Percentiles rank a stretch among this genome's conserved stretches.
phyloP scores from a whole-genome alignment of 2,329 filamentous ascomycete genomes.

The Mycosphaerella arachidis region DNA sequence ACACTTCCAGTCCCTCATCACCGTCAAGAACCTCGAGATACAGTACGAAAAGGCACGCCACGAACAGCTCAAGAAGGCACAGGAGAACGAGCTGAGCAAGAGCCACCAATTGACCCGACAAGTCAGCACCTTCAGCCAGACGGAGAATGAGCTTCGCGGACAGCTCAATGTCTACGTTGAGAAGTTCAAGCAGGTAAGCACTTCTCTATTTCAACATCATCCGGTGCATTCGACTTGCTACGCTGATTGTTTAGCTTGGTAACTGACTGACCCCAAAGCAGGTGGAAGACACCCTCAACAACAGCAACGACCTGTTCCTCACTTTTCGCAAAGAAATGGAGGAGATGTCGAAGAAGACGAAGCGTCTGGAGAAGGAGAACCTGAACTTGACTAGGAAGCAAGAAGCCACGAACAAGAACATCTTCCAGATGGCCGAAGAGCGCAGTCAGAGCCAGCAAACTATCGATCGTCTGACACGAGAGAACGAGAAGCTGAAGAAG shows the following conservation, averaged over 20 bases:
- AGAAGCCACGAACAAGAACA: constrained; percentile 88
- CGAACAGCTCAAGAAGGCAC: constrained; percentile 83
- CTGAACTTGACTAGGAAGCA: constrained; percentile 86
- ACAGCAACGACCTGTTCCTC: constrained; percentile 93
- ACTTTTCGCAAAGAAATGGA: constrained; percentile 99
- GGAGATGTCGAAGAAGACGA: constrained; percentile 99
- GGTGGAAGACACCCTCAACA: constrained; percentile 98
- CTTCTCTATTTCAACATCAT: constrained; percentile 1
- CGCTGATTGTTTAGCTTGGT: constrained; percentile 19
- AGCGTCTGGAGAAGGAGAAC: constrained; percentile 94
- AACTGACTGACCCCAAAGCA: constrained; percentile 51
- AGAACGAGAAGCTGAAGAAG: constrained; percentile 86
- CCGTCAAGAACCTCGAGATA: constrained; percentile 92
- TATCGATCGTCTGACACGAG: constrained; percentile 73
- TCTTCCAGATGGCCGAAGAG: constrained; percentile 95
- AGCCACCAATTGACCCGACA: constrained; percentile 83
- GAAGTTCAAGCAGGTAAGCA: constrained; percentile 93
- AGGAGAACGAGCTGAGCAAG: constrained; percentile 74
- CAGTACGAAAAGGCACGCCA: constrained; percentile 84
- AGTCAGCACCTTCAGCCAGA: constrained; percentile 92
- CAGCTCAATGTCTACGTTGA: constrained; percentile 98
- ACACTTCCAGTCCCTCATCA: constrained; percentile 86
- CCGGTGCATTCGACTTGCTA: constrained; percentile 1
- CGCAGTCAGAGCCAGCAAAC: constrained; percentile 70
- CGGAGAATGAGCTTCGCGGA: constrained; percentile 85